These are phyloP conservation scores for Rhododendron mucronatum DNA, from an alignment of 148 eudicot genomes.

Conservation along the genomic window DNA sequence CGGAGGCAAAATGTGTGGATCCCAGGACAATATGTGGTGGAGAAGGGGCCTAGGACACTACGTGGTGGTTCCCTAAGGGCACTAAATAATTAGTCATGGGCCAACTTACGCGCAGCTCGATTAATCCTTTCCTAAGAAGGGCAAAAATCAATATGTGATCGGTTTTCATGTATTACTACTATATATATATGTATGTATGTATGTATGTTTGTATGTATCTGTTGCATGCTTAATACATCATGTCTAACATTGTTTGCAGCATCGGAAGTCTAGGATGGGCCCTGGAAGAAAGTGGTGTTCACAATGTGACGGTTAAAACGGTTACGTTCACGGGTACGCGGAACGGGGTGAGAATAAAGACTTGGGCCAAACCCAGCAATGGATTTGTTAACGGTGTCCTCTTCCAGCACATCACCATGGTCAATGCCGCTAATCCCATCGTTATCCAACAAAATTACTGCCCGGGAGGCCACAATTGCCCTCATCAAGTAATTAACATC, in stretches of 20 bases:
- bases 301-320: slow-evolving; percentile 41
- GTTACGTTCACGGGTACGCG: slow-evolving; percentile 34
- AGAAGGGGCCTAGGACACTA: too few species aligned
- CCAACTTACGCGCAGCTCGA: too few species aligned
- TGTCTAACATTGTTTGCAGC: slow-evolving; percentile 16
- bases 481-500: slow-evolving; percentile 27
- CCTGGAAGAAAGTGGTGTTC: slow-evolving; percentile 41
- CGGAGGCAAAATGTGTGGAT: too few species aligned
- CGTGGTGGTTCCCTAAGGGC: too few species aligned
- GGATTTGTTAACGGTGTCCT: slow-evolving; percentile 43
- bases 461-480: slow-evolving; percentile 35
- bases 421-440: slow-evolving; percentile 43
- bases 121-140: too few species aligned
- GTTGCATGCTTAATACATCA: not conserved
- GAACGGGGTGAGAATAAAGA: slow-evolving; percentile 61
- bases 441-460: slow-evolving; percentile 61
- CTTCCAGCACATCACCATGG: slow-evolving; percentile 37
- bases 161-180: too few species aligned
- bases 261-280: slow-evolving; percentile 59
- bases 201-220: too few species aligned
- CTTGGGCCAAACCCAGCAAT: slow-evolving; percentile 59
- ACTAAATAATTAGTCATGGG: too few species aligned
- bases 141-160: too few species aligned
- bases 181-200: too few species aligned
- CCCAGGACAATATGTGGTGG: too few species aligned